Evolutionary conservation across 2,329 filamentous ascomycete species (phyloP), one percentile per base, ranked within the genome.

Genomic region (Tolypocladium ovalisporum): DNA sequence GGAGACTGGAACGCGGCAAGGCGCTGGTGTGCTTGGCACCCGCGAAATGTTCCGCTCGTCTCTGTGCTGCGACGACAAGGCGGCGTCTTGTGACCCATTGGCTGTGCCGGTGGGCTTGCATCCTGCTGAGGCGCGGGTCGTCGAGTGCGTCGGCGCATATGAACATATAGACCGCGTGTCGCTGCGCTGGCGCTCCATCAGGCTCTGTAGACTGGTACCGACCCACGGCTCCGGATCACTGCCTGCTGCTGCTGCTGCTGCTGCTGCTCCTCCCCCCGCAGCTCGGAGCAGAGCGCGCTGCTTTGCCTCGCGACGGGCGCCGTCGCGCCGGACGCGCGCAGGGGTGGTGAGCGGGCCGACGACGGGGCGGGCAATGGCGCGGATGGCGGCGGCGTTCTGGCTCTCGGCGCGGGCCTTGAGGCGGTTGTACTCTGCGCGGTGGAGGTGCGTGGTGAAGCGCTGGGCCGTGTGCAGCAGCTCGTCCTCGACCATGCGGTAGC

Each of bases 401-500:
- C 74, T 67, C 61, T 75, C 80, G 4, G 83, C 81, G 39, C 76
- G 72, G 37, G 75, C 72, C 68, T 87, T 87, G 51, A 89, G 78
- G 4, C 85, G 80, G 58, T 84, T 77, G 67, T 93, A 93, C 69
- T 91, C 88, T 19, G 84, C 87, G n/a, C 84, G 81, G 67, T 92
- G 88, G 1, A 93, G 78, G 68, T 91, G 88, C 6, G 80, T 79
- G 0, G 89, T 93, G 70, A 89, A 93, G 3, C 76, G 73, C 55
- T 83, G 81, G 0, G 89, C 89, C 0, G 84, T 81, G 19, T 79
- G 73, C 24, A 87, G 73, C 61, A 94, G 83, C 63, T 93, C 89
- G 64, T 94, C 89, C 69, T 93, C 89, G 0, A 94, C 89, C 87
- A 93, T 92, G 64, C 88, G 85, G 70, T 83, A 93, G 56, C 73